Conservation (phyloP, 2,329 filamentous ascomycete species). For the Thermothelomyces thermophilus region DNA sequence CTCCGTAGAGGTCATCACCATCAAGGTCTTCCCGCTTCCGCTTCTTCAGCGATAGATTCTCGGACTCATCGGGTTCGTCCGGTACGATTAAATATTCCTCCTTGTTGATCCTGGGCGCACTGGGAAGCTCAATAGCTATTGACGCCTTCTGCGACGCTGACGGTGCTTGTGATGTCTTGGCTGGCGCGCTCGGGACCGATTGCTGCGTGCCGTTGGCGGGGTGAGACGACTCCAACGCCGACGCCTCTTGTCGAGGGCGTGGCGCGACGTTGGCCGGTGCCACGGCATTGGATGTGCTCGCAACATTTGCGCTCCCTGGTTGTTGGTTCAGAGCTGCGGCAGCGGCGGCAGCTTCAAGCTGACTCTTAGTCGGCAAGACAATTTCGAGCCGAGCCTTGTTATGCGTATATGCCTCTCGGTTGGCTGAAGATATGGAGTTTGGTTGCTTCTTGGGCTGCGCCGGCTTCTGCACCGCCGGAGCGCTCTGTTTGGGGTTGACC, state of each 20-base stretch:
- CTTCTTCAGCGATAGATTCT: slow-evolving; percentile 46
- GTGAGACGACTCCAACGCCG: slow-evolving; percentile 10
- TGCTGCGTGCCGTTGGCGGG: slow-evolving; percentile 16
- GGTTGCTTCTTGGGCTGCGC: slow-evolving; percentile 18
- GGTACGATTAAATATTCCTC: slow-evolving; percentile 47
- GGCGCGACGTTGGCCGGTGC: background rate
- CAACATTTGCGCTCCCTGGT: background rate
- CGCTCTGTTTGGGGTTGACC: slow-evolving; percentile 29
- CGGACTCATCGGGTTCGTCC: slow-evolving; percentile 41
- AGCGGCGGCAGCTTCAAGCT: slow-evolving; percentile 22
- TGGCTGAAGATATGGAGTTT: slow-evolving; percentile 15
- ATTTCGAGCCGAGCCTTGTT: slow-evolving; percentile 41
- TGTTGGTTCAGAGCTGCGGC: slow-evolving; percentile 8
- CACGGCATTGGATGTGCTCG: background rate
- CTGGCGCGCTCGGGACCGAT: background rate
- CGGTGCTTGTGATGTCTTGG: slow-evolving; percentile 15
- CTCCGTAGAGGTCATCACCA: slow-evolving; percentile 49
- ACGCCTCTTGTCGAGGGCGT: background rate
- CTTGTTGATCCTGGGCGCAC: slow-evolving; percentile 38
- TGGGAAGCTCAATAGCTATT: slow-evolving; percentile 45
- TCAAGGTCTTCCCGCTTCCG: slow-evolving; percentile 44
- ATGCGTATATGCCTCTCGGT: slow-evolving; percentile 28
- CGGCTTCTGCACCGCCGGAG: slow-evolving; percentile 18
- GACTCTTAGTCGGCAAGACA: slow-evolving; percentile 39
- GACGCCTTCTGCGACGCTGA: slow-evolving; percentile 22